Evolutionary conservation across 768 basidiomycete species (phyloP), one percentile per base, ranked within the genome.

Genomic region (Sarcodon sp.): DNA sequence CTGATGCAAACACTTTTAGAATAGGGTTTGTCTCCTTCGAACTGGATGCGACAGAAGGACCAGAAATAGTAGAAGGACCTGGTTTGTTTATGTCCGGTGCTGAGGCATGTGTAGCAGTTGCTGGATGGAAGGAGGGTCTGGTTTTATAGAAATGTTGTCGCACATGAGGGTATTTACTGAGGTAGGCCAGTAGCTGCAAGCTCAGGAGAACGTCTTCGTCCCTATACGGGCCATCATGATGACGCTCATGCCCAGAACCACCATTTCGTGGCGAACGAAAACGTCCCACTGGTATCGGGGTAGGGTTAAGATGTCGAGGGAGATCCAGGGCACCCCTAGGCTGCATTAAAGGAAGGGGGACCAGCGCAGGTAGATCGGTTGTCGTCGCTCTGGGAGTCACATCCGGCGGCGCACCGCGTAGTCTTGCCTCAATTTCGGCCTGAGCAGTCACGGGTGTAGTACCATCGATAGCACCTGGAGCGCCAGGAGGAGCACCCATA

Each of bases 131-230:
- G n/a, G 79, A 76, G n/a, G 70, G 65, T 1, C 87, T 73, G 1
- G 80, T 83, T 61, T 90, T 88, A 62, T 98, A 96, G 60, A 99
- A 98, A 6, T 92, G 89, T 57, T 92, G 83, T 8, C 96, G 73
- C 3, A 98, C 94, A 61, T 98, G 94, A 0, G 96, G 92, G 61
- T 99, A 98, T 64, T 99, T 98, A 67, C 86, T 90, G 13, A 98
- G 72, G 60, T 99, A 98, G 3, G 96, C 96, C 1, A 99, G 74
- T 2, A 98, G 79, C 62, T 99, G 94, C 10, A 99, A 67, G 15
- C 84, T 79, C 7, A 93, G 76, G 1, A 98, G 69, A 0, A 98
- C 89, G 53, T 96, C 93, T 57, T 99, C 94, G 60, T 98, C 92
- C 27, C 89, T 77, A 64, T 93, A 96, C 0, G 85, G 87, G 0